Conservation (phyloP, 495 filamentous ascomycete species). For the Penicillium coffeae region DNA sequence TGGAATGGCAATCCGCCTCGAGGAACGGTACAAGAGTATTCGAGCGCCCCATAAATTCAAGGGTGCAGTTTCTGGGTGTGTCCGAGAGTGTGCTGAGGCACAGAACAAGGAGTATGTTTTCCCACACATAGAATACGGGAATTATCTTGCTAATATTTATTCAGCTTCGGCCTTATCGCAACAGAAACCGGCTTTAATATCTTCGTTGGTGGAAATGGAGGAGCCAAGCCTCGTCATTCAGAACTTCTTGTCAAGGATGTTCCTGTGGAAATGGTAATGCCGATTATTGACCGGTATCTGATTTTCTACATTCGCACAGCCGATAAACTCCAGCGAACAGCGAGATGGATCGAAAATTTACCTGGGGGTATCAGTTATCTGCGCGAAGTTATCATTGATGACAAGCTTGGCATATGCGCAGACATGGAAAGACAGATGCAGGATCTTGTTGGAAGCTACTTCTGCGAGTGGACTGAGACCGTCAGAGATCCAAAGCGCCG, state of each 20-base stretch:
- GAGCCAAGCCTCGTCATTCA: constrained; percentile 78
- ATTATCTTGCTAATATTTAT: constrained; percentile 4
- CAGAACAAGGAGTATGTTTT: constrained; percentile 82
- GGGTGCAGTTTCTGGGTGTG: constrained; percentile 86
- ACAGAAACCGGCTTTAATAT: constrained; percentile 96
- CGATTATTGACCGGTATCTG: constrained; percentile 86
- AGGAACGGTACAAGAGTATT: constrained; percentile 94
- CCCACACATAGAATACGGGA: neutral
- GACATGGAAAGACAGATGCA: constrained; percentile 90
- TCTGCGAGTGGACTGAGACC: constrained; percentile 93
- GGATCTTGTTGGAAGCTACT: constrained; percentile 80
- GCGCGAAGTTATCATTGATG: constrained; percentile 76
- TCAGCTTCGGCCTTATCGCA: constrained; percentile 85
- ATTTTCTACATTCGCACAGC: constrained; percentile 97
- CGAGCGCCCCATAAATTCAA: constrained; percentile 92
- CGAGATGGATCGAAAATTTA: constrained; percentile 84
- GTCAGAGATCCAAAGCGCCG: constrained; percentile 65
- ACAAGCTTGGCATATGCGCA: constrained; percentile 83
- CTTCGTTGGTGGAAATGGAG: constrained; percentile 90
- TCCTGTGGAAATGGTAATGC: constrained; percentile 76
- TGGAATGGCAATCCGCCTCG: constrained; percentile 90
- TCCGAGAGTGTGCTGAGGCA: constrained; percentile 91
- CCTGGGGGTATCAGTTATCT: constrained; percentile 87
- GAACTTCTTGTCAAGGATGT: constrained; percentile 93
- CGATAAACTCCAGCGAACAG: constrained; percentile 91